These are phyloP conservation scores for Capronia epimyces DNA, from an alignment of 2,329 filamentous ascomycete genomes.

Conservation along the genomic window DNA sequence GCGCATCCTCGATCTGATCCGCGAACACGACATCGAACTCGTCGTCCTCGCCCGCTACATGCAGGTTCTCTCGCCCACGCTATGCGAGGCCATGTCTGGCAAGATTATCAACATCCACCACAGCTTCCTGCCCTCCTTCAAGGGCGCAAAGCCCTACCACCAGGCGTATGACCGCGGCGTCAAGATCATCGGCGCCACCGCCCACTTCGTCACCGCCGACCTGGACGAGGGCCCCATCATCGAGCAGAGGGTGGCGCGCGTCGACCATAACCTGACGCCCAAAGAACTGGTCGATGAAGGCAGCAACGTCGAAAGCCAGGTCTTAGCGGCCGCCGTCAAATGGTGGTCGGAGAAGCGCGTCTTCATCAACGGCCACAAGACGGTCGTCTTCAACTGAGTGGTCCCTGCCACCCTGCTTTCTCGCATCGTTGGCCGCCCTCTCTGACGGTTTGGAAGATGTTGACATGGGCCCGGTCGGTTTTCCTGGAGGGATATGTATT, in stretches of 20 bases:
- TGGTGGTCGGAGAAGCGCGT: conserved; percentile 75
- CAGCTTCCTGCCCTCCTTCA: conserved; percentile 79
- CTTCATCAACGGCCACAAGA: conserved; percentile 73
- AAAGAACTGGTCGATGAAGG: conserved; percentile 74
- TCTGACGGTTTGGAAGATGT: too few species aligned
- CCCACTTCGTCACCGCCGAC: conserved; percentile 80
- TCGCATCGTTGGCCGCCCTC: too few species aligned
- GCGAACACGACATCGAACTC: conserved; percentile 65
- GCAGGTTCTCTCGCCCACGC: conserved; percentile 70
- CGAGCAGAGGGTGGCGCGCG: conserved; percentile 72
- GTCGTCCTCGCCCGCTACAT: conserved; percentile 80
- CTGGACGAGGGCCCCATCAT: conserved; percentile 84
- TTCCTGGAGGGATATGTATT: too few species aligned
- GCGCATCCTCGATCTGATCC: conserved; percentile 65
- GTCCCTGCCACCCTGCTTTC: too few species aligned
- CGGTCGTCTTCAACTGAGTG: conserved; percentile 63
- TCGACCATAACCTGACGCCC: conserved; percentile 70
- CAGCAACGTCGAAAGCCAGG: conserved; percentile 77
- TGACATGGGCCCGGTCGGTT: too few species aligned
- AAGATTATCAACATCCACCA: conserved; percentile 92
- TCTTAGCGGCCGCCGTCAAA: conserved; percentile 73
- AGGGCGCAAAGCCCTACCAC: conserved; percentile 82
- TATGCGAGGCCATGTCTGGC: conserved; percentile 74
- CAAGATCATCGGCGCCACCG: conserved; percentile 82
- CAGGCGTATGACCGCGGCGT: conserved; percentile 81